Percentiles rank a stretch among this genome's conserved stretches.
Conservation (phyloP, 129 eudicot species). For the Apium graveolens region DNA sequence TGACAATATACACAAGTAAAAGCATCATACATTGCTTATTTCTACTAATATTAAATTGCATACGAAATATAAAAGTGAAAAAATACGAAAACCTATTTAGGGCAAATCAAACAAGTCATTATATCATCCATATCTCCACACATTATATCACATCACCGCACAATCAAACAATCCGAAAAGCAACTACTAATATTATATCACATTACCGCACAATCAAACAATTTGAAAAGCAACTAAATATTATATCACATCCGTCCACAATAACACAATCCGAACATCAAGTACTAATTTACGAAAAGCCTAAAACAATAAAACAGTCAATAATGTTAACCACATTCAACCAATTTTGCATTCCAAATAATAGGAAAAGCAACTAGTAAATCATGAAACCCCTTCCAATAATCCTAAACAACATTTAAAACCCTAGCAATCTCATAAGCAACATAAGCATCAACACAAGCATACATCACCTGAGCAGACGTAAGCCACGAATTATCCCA, state of each 20-base stretch:
- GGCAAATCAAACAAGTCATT: neutral
- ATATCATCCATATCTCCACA: neutral
- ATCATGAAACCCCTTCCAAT: neutral
- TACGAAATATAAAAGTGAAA: too few species aligned
- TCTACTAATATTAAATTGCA: too few species aligned
- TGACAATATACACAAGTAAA: neutral
- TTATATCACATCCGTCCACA: neutral
- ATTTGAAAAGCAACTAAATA: neutral
- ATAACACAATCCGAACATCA: neutral
- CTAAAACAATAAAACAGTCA: too few species aligned
- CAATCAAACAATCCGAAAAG: neutral
- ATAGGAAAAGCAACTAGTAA: neutral
- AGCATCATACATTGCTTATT: neutral
- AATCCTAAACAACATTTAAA: conserved; percentile 17
- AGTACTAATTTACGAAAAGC: neutral
- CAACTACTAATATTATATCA: neutral
- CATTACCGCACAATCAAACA: neutral
- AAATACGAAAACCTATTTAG: neutral
- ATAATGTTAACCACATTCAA: too few species aligned
- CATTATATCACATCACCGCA: neutral
- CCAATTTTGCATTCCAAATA: neutral
- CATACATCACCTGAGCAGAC: conserved; percentile 46
- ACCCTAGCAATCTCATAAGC: conserved; percentile 52
- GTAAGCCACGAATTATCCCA: conserved; percentile 46
- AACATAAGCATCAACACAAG: conserved; percentile 61